Percentiles rank a stretch among this genome's conserved stretches.
Evolutionary conservation across 495 filamentous ascomycete genomes (phyloP).

Genomic region (Cairneyella variabilis): DNA sequence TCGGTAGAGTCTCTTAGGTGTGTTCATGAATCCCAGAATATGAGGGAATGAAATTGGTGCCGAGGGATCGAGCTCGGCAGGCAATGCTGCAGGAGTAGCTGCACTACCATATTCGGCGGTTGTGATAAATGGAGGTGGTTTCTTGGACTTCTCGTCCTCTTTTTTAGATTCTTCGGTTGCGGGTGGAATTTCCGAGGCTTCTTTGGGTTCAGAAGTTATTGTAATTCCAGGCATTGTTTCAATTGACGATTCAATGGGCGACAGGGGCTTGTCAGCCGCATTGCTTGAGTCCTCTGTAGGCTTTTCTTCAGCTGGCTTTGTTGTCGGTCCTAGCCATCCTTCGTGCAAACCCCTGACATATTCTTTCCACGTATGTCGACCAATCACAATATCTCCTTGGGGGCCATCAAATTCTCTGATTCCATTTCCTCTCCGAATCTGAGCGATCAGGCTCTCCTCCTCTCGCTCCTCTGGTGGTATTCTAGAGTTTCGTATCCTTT

Average conservation of each 20-base stretch:
- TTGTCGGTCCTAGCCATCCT: constrained; percentile 87
- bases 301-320: constrained; percentile 39
- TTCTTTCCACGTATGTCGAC: constrained; percentile 95
- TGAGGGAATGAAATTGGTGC: constrained; percentile 78
- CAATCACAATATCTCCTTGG: constrained; percentile 81
- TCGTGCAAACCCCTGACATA: constrained; percentile 92
- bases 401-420: constrained; percentile 68
- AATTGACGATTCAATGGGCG: constrained; percentile 1
- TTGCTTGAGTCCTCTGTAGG: constrained; percentile 26
- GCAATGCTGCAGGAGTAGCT: constrained; percentile 54
- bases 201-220: constrained; percentile 8
- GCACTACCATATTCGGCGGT: constrained; percentile 63
- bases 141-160: constrained; percentile 37
- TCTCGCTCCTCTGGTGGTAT: constrained; percentile 39
- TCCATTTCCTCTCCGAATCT: constrained; percentile 53
- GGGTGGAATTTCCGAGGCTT: constrained; percentile 4
- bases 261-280: background rate
- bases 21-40: constrained; percentile 90
- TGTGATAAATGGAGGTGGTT: constrained; percentile 64
- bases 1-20: constrained; percentile 77
- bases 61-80: constrained; percentile 58
- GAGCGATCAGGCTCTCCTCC: constrained; percentile 53
- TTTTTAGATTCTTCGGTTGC: constrained; percentile 28
- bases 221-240: constrained; percentile 18
- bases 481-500: constrained; percentile 69